phyloP scores from a whole-genome alignment of 1,284 basidiomycete species.

The Anthracocystis walkeri region DNA sequence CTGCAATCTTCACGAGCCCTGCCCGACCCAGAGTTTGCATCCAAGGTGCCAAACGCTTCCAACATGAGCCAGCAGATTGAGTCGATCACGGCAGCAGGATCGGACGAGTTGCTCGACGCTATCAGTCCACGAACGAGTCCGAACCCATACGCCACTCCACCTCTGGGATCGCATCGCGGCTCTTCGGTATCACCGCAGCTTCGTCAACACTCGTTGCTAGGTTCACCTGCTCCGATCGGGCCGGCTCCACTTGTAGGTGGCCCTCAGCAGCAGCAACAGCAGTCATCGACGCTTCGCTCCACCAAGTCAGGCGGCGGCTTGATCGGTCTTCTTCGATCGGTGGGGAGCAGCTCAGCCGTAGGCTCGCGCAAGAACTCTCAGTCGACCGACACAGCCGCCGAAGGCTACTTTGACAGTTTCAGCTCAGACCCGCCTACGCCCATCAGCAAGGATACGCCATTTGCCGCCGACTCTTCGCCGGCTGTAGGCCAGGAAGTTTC shows the following conservation, averaged over 20 bases:
- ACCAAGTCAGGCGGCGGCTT: slow-evolving; percentile 33
- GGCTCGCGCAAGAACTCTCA: slow-evolving; percentile 39
- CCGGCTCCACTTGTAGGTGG: background rate
- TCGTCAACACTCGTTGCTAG: slow-evolving; percentile 23
- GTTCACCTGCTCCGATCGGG: slow-evolving; percentile 44
- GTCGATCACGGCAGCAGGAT: slow-evolving; percentile 24
- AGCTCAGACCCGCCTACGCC: slow-evolving; percentile 46
- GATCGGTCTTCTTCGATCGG: slow-evolving; percentile 40
- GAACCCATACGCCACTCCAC: slow-evolving; percentile 31
- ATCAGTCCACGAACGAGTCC: slow-evolving; percentile 19
- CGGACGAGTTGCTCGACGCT: slow-evolving; percentile 31
- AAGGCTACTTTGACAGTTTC: slow-evolving; percentile 18
- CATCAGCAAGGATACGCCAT: slow-evolving; percentile 47
- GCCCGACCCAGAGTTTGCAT: slow-evolving; percentile 33
- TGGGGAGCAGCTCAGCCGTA: slow-evolving; percentile 28
- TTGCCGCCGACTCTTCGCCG: slow-evolving; percentile 6
- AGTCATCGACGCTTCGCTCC: slow-evolving; percentile 14
- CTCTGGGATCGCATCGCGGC: slow-evolving; percentile 26
- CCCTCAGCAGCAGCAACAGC: background rate
- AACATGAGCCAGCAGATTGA: slow-evolving; percentile 42
- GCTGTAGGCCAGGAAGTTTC: slow-evolving; percentile 1
- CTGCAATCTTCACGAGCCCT: slow-evolving; percentile 26
- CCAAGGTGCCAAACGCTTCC: slow-evolving; percentile 23
- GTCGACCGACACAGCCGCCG: slow-evolving; percentile 30
- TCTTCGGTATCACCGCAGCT: slow-evolving; percentile 26